Evolutionary conservation across 2,329 filamentous ascomycete genomes (phyloP).

Genomic region (Sarocladium oryzae): DNA sequence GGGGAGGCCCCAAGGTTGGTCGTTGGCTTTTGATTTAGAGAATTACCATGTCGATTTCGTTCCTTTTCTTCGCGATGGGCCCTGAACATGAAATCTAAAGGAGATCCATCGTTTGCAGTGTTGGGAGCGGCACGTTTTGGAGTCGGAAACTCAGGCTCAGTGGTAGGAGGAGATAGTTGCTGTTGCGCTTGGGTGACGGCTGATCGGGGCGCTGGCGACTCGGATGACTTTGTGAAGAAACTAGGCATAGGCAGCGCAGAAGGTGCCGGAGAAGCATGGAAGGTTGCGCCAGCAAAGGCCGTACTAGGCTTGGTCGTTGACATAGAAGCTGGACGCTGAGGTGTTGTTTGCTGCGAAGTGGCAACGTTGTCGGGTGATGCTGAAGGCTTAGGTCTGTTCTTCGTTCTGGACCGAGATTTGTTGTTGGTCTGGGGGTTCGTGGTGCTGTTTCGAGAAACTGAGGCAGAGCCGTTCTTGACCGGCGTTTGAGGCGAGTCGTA

Average conservation of each 20-base stretch:
- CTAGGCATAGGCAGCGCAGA: conserved; percentile 86
- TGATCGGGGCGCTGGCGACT: conserved; percentile 39
- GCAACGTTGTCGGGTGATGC: conserved; percentile 34
- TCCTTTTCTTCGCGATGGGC: conserved; percentile 76
- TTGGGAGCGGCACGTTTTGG: conserved; percentile 25
- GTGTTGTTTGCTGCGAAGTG: conserved; percentile 32
- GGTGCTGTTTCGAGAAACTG: conserved; percentile 21
- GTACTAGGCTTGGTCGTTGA: conserved; percentile 40
- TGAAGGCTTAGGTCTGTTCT: conserved; percentile 27
- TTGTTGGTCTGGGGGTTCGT: conserved; percentile 12
- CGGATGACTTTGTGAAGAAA: conserved; percentile 70
- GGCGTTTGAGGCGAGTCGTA: conserved; percentile 39
- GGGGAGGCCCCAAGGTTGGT: neutral
- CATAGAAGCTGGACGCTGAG: conserved; percentile 32
- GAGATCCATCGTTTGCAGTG: conserved; percentile 52
- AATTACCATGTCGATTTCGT: conserved; percentile 47
- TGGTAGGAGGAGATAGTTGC: conserved; percentile 46
- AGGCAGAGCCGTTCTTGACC: conserved; percentile 33
- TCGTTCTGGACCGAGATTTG: conserved; percentile 22
- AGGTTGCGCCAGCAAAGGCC: conserved; percentile 87
- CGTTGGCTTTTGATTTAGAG: conserved; percentile 15
- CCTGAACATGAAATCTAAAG: conserved; percentile 84
- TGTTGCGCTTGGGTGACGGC: conserved; percentile 16
- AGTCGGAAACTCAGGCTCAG: conserved; percentile 43
- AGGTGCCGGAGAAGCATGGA: conserved; percentile 89